phyloP scores from a whole-genome alignment of 495 filamentous ascomycete genomes.

The Talaromyces thailandensis region DNA sequence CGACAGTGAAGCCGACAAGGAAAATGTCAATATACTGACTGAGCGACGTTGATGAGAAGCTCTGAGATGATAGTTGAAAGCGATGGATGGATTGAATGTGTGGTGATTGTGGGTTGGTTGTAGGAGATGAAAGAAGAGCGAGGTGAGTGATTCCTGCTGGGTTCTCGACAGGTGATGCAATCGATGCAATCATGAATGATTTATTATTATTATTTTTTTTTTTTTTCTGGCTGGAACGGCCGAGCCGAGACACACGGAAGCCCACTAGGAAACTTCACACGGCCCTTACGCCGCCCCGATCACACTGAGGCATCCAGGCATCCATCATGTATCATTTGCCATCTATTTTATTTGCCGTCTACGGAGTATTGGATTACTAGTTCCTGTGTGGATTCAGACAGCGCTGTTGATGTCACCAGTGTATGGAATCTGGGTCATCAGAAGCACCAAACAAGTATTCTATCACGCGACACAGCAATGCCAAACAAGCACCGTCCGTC shows the following conservation, averaged over 20 bases:
- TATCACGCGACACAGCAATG: background rate
- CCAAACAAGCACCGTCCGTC: background rate
- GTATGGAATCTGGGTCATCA: background rate
- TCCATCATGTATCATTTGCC: no score
- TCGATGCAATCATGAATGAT: slow-evolving; percentile 1
- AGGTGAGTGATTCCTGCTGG: background rate
- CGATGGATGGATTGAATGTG: background rate
- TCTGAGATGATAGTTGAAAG: background rate
- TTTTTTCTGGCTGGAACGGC: background rate
- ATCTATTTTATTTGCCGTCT: background rate
- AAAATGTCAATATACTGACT: background rate
- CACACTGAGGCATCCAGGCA: background rate
- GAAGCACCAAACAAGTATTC: background rate
- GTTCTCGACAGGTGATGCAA: slow-evolving; percentile 3
- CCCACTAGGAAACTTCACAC: background rate
- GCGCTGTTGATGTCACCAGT: background rate
- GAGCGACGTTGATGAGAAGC: background rate
- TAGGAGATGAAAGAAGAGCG: background rate
- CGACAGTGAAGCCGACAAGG: background rate
- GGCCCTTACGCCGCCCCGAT: no score
- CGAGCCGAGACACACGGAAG: background rate
- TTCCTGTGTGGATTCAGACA: background rate
- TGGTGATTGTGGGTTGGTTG: background rate
- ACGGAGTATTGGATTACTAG: no score
- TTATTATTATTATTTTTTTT: background rate